A percentile compares a stretch with the other conserved stretches of the same genome.
Conservation (phyloP, 1,139 yeast species). For the Hyphopichia khmerensis region DNA sequence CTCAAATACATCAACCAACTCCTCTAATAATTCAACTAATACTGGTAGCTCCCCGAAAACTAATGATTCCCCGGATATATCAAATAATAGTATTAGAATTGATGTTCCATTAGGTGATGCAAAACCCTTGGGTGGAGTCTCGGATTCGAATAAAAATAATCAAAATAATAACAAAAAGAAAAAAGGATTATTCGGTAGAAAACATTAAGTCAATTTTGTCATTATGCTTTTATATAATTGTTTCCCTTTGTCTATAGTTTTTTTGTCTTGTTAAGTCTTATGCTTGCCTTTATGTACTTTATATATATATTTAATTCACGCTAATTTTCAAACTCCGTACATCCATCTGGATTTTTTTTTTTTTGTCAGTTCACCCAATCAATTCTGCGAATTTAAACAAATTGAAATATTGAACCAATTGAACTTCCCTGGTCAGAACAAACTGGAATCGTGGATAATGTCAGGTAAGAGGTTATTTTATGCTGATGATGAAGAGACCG, state of each 20-base stretch:
- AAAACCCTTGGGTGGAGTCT: conserved; percentile 39
- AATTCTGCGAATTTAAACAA: neutral
- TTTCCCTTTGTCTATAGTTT: neutral
- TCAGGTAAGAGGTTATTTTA: conserved; percentile 41
- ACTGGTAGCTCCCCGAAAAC: conserved; percentile 33
- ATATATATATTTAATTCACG: neutral
- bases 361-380: neutral
- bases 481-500: conserved; percentile 48
- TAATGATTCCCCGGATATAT: conserved; percentile 14
- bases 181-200: conserved; percentile 36
- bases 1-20: conserved; percentile 28
- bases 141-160: conserved; percentile 15
- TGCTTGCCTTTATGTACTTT: neutral
- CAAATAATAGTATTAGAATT: conserved; percentile 5
- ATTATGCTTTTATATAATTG: neutral
- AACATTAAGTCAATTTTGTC: conserved; percentile 10
- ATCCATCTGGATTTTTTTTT: neutral
- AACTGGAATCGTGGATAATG: no score
- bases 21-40: conserved; percentile 20
- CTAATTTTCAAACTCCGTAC: neutral
- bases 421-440: no score
- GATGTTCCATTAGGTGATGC: conserved; percentile 19
- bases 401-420: no score
- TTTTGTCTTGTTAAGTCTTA: neutral
- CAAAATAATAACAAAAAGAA: conserved; percentile 22